Base-by-base conservation (phyloP, 345 rosid species). In the Sisymbrium irio region DNA sequence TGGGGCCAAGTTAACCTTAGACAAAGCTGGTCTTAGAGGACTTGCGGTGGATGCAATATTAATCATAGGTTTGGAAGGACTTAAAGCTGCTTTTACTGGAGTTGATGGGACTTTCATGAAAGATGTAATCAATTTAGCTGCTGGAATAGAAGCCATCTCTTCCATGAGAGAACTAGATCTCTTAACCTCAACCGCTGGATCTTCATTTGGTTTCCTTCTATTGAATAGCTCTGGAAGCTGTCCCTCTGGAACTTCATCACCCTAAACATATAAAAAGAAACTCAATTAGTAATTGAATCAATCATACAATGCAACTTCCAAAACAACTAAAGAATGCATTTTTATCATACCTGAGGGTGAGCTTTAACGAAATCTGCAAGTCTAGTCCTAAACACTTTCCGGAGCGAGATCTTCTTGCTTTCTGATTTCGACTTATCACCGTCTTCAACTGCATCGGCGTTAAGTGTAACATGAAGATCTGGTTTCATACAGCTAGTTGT, bases 401-500 rank as follows among this genome's bases (percentile, higher is more conserved):
- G 76, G 28, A 92, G 59, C 6, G 67, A 59, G 42, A 85, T 64
- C 56, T 80, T 80, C 82, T 83, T 83, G 51, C 72, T 79, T 8
- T 77, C 86, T 0, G 82, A 73, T 68, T 83, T 80, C 5, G 41
- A 64, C 9, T 74, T 79, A 12, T 60, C 74, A 35, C 77, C 85
- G 13, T 40, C 75, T 18, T 71, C 77, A 20, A 90, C 44, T 2
- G 86, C 87, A 60, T 87, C 83, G 3, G 78, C 79, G 25, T 84
- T 82, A 9, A 96, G 46, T 20, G 85, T 73, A 35, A 96, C 73
- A 45, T 86, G 81, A 74, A 96, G 91, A 72, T 90, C 93, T 3
- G 98, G 96, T 80, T 87, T 90, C 94, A 87, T 86, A 37, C 94
- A 90, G 22, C 89, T 59, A 9, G 87, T 84, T 54, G 47, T 70